Base-by-base conservation (phyloP, 768 basidiomycete species). In the Nidula microcarpa region DNA sequence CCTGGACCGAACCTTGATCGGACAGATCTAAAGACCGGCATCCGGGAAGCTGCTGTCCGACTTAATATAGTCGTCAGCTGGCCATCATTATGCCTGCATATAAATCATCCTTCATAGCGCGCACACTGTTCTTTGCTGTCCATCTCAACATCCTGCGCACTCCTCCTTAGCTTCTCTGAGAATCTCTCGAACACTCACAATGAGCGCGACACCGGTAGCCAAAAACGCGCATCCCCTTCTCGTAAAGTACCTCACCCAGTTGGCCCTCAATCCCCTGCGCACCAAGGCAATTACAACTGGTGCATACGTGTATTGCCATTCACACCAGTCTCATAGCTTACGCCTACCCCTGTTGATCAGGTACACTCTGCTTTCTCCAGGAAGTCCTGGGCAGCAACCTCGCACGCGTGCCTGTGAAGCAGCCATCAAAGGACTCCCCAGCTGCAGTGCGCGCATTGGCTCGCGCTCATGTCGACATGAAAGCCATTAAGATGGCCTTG, bases 271-370 rank as follows among this genome's bases (percentile, higher is more conserved):
- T 60, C 92, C 92, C 1, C 72, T 94, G 50, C 78, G 89, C 43
- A 94, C 92, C 43, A 94, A 94, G 72, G 81, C 86, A 6, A 56
- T 86, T 57, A 94, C 92, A 0, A 82, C 86, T 49, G 86, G 88
- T 82, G 60, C 46, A 70, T 65, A 14, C 48, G 46, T 55, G 34
- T 41, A 43, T n/a, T n/a, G n/a, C n/a, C n/a, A n/a, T n/a, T n/a
- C n/a, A n/a, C n/a, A 32, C 18, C 6, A 30, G 43, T 10, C 23
- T 43, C 8, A 43, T 16, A 34, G 41, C 33, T 33, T 33, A 45
- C 18, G 41, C 8, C 16, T 8, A 32, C 46, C 8, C 16, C 41
- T 10, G 17, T 45, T 10, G 39, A 5, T 32, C 53, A 82, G 83
- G 67, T 33, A 72, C 76, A 0, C 66, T 86, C 61, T 85, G 77